These are phyloP conservation scores for Alnus glutinosa DNA, from an alignment of 306 rosid genomes.

Conservation along the genomic window DNA sequence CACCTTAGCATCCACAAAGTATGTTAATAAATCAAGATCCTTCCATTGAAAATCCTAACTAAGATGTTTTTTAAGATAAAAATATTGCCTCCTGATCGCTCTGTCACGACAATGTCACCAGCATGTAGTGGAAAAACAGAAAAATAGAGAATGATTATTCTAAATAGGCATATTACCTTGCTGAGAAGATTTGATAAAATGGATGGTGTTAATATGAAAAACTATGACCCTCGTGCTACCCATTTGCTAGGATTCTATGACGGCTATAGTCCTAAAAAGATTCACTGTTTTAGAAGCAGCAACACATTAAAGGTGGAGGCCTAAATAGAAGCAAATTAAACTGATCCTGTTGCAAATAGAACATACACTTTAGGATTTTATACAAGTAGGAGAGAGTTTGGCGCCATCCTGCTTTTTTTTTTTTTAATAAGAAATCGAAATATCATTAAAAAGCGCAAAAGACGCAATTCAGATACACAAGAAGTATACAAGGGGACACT, in stretches of 20 bases:
- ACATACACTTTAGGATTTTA: neutral
- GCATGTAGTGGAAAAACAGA: constrained; percentile 19
- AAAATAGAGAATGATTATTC: neutral
- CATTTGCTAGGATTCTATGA: no score
- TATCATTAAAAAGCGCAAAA: no score
- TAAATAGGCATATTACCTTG: neutral
- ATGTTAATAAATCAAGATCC: no score
- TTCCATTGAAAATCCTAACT: neutral
- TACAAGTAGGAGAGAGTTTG: neutral
- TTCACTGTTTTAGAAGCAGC: neutral
- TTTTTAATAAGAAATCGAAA: no score
- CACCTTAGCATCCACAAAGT: no score
- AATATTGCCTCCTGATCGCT: neutral
- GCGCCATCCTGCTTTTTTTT: neutral
- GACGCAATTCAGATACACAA: no score
- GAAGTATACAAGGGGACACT: no score
- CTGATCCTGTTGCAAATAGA: neutral
- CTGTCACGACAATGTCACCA: no score
- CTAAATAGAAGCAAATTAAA: neutral
- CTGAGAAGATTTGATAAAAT: neutral
- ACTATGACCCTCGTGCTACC: no score
- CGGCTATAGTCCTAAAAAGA: no score
- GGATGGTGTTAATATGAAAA: no score
- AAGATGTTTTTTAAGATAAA: neutral
- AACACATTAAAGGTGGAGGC: neutral